These are phyloP conservation scores for Laetiporus sulphureus DNA, from an alignment of 1,284 basidiomycete genomes.

Conservation along the genomic window DNA sequence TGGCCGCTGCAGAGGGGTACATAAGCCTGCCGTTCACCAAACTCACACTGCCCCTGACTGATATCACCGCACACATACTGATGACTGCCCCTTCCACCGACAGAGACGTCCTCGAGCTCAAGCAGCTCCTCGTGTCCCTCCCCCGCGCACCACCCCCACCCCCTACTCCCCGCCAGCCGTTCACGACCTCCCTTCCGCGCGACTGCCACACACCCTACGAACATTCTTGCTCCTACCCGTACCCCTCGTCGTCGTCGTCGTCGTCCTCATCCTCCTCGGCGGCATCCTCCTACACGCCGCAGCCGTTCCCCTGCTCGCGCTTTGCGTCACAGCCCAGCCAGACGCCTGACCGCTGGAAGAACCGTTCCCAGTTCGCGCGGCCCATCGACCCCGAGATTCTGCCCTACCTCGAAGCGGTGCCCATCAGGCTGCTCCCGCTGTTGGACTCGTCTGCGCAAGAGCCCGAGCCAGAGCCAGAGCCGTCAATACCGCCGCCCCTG, in stretches of 20 bases:
- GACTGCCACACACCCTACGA: too few species aligned
- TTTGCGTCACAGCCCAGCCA: slow-evolving; percentile 22
- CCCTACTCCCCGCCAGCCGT: slow-evolving; percentile 17
- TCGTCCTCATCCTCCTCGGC: too few species aligned
- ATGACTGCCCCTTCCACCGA: too few species aligned
- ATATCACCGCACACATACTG: too few species aligned
- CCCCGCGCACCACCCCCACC: slow-evolving; percentile 23
- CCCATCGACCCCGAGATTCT: slow-evolving; percentile 23
- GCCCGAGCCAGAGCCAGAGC: background rate
- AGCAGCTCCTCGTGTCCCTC: slow-evolving; percentile 29
- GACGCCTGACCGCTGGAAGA: slow-evolving; percentile 26
- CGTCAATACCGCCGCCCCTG: background rate
- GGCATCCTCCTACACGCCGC: too few species aligned
- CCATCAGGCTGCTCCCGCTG: slow-evolving; percentile 27
- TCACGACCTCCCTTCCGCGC: too few species aligned
- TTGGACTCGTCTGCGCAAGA: slow-evolving; percentile 9
- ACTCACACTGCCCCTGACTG: too few species aligned
- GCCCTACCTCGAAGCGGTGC: slow-evolving; percentile 27
- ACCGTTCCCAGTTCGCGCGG: slow-evolving; percentile 16
- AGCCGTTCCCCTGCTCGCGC: too few species aligned
- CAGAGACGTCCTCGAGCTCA: slow-evolving; percentile 34
- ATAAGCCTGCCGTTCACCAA: too few species aligned
- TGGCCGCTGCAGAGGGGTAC: too few species aligned
- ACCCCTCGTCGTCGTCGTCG: too few species aligned
- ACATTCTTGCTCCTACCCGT: too few species aligned